Conservation (phyloP, 2,329 filamentous ascomycete genomes). For the Curvularia hawaiiensis region DNA sequence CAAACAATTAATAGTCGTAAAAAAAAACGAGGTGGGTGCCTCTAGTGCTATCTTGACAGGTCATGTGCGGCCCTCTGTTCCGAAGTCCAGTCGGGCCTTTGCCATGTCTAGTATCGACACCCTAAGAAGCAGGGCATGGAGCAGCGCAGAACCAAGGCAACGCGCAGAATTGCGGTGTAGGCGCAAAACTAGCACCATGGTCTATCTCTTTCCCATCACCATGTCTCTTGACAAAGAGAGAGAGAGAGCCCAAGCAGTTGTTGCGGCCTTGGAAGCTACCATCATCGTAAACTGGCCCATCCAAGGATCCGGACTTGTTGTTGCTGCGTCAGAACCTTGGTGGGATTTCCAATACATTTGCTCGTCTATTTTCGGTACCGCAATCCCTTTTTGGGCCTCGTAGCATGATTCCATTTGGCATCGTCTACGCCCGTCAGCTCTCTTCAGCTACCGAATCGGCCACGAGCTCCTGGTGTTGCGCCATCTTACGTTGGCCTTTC, state of each 20-base stretch:
- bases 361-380: slow-evolving; percentile 7
- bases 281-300: not conserved
- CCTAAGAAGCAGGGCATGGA: not conserved
- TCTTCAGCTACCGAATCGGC: not conserved
- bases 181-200: not conserved
- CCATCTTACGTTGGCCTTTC: not conserved
- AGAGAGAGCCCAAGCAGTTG: not conserved
- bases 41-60: not conserved
- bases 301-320: not conserved
- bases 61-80: not conserved
- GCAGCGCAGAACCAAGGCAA: not conserved
- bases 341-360: slow-evolving; percentile 2
- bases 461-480: not conserved
- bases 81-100: not conserved
- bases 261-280: not conserved
- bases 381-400: not conserved
- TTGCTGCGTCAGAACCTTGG: slow-evolving; percentile 3
- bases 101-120: not conserved
- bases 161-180: not conserved
- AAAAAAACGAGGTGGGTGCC: not conserved
- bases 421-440: not conserved
- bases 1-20: too few species aligned
- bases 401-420: not conserved
- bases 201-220: not conserved
- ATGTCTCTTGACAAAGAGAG: not conserved